Percentiles rank a stretch among this genome's conserved stretches.
phyloP scores from a whole-genome alignment of 2,329 filamentous ascomycete species.

The Parastagonospora nodorum region DNA sequence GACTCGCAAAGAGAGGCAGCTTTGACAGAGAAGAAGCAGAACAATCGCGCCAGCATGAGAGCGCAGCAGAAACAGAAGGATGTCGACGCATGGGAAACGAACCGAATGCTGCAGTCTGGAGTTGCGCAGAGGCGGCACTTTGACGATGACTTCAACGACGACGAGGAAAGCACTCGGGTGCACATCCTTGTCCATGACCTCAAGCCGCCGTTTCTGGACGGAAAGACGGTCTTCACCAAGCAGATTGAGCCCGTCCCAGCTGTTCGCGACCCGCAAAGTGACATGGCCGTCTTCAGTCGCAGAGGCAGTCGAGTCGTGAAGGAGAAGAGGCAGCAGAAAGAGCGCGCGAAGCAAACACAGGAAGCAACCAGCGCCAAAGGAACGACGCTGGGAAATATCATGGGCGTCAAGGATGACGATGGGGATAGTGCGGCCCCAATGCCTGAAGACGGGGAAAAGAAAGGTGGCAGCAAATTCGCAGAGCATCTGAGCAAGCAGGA shows the following conservation, averaged over 20 bases:
- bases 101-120: slow-evolving; percentile 95
- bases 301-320: slow-evolving; percentile 94
- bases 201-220: slow-evolving; percentile 91
- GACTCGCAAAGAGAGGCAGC: slow-evolving; percentile 77
- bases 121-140: slow-evolving; percentile 89
- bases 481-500: slow-evolving; percentile 87
- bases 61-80: slow-evolving; percentile 88
- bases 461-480: slow-evolving; percentile 78
- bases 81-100: slow-evolving; percentile 97
- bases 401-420: slow-evolving; percentile 93
- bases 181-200: slow-evolving; percentile 94
- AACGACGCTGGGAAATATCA: slow-evolving; percentile 89
- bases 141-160: slow-evolving; percentile 81
- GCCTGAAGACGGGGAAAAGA: slow-evolving; percentile 72
- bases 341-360: slow-evolving; percentile 91
- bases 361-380: slow-evolving; percentile 92
- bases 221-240: slow-evolving; percentile 94
- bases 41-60: slow-evolving; percentile 71
- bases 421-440: slow-evolving; percentile 82
- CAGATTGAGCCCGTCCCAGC: slow-evolving; percentile 94
- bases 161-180: slow-evolving; percentile 86
- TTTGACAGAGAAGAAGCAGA: slow-evolving; percentile 79
- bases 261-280: slow-evolving; percentile 90
- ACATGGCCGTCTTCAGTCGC: slow-evolving; percentile 97
- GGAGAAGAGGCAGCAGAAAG: slow-evolving; percentile 87